Base-by-base conservation (phyloP, 208 protist species). In the Porcisia deanei region DNA sequence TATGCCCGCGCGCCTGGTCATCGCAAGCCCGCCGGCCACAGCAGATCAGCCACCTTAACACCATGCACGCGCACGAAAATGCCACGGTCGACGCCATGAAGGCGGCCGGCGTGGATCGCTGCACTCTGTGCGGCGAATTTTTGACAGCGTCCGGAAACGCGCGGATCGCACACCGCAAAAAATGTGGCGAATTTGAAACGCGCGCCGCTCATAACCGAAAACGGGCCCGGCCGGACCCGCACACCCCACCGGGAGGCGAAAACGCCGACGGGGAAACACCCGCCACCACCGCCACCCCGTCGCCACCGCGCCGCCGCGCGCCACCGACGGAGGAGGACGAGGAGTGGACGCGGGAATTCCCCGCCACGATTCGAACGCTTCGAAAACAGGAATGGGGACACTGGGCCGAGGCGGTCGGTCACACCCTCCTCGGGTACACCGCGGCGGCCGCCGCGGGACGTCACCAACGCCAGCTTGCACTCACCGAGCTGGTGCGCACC, bases 401-500 rank as follows among this genome's bases (percentile, higher is more conserved):
- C 37, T 80, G 76, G 76, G 30, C 65, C 16, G 76, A 68, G 16
- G 55, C 63, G 37, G 71, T 64, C 8, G 69, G 76, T 0, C 49
- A 37, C 1, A 63, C 75, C 54, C 64, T 80, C 30, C 65, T 69
- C 5, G 76, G 76, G 9, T 80, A 80, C 58, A 75, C 47, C n/a
- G 76, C 68, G 16, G 63, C 76, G 3, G 53, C n/a, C 52, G n/a
- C 22, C 14, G 43, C 37, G n/a, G 76, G 65, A 47, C 76, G 76
- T 0, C 53, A 37, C 9, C 39, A 34, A 4, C 14, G 57, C n/a
- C 76, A 80, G 41, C 43, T 80, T 10, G 45, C 7, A 10, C 16
- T 80, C 45, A 64, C 73, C 1, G 66, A 73, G 60, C 47, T 80
- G 37, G 76, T 80, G 54, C 76, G 76, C 20, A 43, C 47, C 20